A percentile compares a stretch with the other conserved stretches of the same genome.
phyloP scores from a whole-genome alignment of 1,284 basidiomycete species.

The Nidula niveotomentosa region DNA sequence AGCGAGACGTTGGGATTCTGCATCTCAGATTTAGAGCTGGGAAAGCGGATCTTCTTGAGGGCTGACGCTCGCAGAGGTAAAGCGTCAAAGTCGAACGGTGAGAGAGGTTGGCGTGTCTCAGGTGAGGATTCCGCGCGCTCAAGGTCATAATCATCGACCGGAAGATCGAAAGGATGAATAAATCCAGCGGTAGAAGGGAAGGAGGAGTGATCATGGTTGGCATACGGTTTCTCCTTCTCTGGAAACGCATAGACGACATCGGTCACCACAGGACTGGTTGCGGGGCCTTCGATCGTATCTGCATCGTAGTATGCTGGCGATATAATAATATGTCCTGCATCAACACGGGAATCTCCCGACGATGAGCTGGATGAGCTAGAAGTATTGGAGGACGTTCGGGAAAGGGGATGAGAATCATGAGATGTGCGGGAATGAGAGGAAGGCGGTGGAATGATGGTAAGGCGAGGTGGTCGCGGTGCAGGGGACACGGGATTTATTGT shows the following conservation, averaged over 20 bases:
- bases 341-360: slow-evolving; percentile 1
- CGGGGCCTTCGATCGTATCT: slow-evolving; percentile 55
- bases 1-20: slow-evolving; percentile 1
- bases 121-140: slow-evolving; percentile 24
- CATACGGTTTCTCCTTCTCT: slow-evolving; percentile 13
- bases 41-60: slow-evolving; percentile 1
- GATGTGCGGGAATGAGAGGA: background rate
- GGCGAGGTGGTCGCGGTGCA: background rate
- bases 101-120: slow-evolving; percentile 39
- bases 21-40: background rate
- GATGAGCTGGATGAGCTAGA: slow-evolving; percentile 14
- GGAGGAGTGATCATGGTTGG: slow-evolving; percentile 11
- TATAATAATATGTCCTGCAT: slow-evolving; percentile 43
- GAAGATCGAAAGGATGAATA: slow-evolving; percentile 49
- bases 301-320: slow-evolving; percentile 65
- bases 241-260: slow-evolving; percentile 21
- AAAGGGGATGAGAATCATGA: slow-evolving; percentile 16
- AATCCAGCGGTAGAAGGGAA: slow-evolving; percentile 49
- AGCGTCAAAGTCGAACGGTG: slow-evolving; percentile 60
- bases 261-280: slow-evolving; percentile 35
- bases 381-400: slow-evolving; percentile 22
- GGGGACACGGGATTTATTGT: background rate
- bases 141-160: slow-evolving; percentile 28
- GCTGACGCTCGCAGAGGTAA: slow-evolving; percentile 31
- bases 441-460: background rate